Evolutionary conservation across 495 filamentous ascomycete species (phyloP).

Genomic region (Delitschia confertaspora): DNA sequence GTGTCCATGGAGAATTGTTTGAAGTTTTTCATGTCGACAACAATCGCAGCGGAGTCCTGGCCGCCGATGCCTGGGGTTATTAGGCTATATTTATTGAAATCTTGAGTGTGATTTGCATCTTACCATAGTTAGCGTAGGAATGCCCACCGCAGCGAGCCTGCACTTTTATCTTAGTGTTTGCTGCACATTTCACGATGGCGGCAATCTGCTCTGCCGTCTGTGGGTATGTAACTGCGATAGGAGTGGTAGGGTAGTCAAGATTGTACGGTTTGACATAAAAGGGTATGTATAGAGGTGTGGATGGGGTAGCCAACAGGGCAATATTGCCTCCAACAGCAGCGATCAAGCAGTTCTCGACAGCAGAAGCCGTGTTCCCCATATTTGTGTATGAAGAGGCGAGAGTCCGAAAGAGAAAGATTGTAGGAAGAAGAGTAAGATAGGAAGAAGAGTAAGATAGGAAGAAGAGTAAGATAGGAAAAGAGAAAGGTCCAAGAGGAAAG

Average conservation of each 20-base stretch:
- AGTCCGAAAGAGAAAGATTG: too few species aligned
- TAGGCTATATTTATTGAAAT: background rate
- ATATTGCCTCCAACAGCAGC: constrained; percentile 20
- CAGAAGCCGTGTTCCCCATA: constrained; percentile 19
- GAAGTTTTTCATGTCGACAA: constrained; percentile 40
- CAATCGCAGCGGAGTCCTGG: constrained; percentile 36
- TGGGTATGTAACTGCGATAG: constrained; percentile 26
- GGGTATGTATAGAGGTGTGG: constrained; percentile 15
- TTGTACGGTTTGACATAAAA: constrained; percentile 29
- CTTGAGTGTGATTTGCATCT: background rate
- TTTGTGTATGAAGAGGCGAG: too few species aligned
- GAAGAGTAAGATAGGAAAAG: too few species aligned
- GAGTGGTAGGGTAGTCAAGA: constrained; percentile 20
- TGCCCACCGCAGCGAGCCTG: constrained; percentile 28
- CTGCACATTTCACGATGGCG: constrained; percentile 28
- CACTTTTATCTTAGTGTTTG: constrained; percentile 22
- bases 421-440: too few species aligned
- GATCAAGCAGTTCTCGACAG: constrained; percentile 17
- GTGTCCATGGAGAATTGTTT: constrained; percentile 39
- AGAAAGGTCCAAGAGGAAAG: too few species aligned
- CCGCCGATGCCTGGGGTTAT: constrained; percentile 40
- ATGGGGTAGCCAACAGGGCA: constrained; percentile 13
- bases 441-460: too few species aligned
- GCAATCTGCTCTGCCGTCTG: constrained; percentile 24
- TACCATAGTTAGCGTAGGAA: constrained; percentile 29